phyloP scores from a whole-genome alignment of 139 green algal species.

The Chlorella sp. region DNA sequence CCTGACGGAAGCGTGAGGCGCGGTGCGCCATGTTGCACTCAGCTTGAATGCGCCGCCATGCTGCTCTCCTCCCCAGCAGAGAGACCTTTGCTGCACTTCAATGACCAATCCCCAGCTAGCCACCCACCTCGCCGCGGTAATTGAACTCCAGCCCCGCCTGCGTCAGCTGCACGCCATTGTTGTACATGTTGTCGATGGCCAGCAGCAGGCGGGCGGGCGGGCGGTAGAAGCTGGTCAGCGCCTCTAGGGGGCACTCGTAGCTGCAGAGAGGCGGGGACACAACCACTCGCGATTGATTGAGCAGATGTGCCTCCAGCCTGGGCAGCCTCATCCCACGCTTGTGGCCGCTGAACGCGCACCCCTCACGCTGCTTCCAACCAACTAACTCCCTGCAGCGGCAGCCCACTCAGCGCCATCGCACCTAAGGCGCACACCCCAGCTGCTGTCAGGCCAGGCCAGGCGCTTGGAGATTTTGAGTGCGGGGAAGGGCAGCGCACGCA shows the following conservation, averaged over 20 bases:
- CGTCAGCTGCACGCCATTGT: conserved; percentile 31
- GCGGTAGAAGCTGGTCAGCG: conserved; percentile 15
- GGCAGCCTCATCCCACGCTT: too few species aligned
- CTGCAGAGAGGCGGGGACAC: too few species aligned
- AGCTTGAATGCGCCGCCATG: not conserved
- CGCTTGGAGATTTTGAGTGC: conserved; percentile 43
- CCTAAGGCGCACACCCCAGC: conserved; percentile 33
- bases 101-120: too few species aligned
- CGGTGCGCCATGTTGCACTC: too few species aligned
- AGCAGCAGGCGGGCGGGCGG: conserved; percentile 46
- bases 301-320: too few species aligned
- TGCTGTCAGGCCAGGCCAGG: conserved; percentile 10
- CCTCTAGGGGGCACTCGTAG: conserved; percentile 48
- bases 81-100: not conserved
- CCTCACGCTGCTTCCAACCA: not conserved
- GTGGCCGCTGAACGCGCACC: too few species aligned
- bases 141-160: conserved; percentile 27
- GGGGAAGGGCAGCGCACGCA: conserved; percentile 41
- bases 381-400: not conserved
- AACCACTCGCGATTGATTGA: too few species aligned
- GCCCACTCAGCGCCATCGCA: not conserved
- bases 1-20: too few species aligned
- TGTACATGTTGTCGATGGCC: conserved; percentile 33
- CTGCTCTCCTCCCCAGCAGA: not conserved
- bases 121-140: not conserved